These are phyloP conservation scores for Daldinia caldariorum DNA, from an alignment of 495 filamentous ascomycete species.

Conservation along the genomic window DNA sequence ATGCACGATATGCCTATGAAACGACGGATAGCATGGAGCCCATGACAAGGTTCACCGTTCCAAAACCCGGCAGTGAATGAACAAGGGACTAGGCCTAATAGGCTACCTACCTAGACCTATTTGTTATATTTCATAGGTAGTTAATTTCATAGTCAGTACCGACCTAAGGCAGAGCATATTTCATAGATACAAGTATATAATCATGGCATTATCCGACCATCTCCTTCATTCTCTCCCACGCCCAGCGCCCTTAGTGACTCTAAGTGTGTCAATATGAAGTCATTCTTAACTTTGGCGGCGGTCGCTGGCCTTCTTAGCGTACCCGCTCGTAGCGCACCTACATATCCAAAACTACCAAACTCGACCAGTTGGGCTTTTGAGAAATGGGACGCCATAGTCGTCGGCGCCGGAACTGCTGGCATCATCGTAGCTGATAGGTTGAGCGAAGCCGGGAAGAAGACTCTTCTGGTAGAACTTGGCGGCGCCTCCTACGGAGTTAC, in stretches of 20 bases:
- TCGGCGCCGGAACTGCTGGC: conserved; percentile 86
- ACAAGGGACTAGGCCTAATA: neutral
- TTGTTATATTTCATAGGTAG: conserved; percentile 1
- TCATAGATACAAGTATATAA: conserved; percentile 25
- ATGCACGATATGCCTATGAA: neutral
- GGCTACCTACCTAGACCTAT: too few species aligned
- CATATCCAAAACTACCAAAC: conserved; percentile 15
- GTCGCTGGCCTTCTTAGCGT: conserved; percentile 29
- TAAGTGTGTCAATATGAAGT: conserved; percentile 31
- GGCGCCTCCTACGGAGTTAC: conserved; percentile 49
- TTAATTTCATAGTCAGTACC: too few species aligned
- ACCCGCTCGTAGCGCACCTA: conserved; percentile 15
- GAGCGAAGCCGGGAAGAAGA: conserved; percentile 54
- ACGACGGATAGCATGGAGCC: neutral
- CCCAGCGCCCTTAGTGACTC: neutral
- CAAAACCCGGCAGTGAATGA: conserved; percentile 1
- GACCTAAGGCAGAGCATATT: too few species aligned
- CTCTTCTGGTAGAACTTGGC: conserved; percentile 47
- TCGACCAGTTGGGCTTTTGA: conserved; percentile 42
- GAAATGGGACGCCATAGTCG: conserved; percentile 66
- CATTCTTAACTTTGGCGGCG: conserved; percentile 11
- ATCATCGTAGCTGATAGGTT: conserved; percentile 78
- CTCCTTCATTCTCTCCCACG: neutral
- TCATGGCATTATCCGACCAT: conserved; percentile 18
- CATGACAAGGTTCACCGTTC: neutral